These are phyloP conservation scores for Cercospora nicotianae DNA, from an alignment of 2,329 filamentous ascomycete species.

Conservation along the genomic window DNA sequence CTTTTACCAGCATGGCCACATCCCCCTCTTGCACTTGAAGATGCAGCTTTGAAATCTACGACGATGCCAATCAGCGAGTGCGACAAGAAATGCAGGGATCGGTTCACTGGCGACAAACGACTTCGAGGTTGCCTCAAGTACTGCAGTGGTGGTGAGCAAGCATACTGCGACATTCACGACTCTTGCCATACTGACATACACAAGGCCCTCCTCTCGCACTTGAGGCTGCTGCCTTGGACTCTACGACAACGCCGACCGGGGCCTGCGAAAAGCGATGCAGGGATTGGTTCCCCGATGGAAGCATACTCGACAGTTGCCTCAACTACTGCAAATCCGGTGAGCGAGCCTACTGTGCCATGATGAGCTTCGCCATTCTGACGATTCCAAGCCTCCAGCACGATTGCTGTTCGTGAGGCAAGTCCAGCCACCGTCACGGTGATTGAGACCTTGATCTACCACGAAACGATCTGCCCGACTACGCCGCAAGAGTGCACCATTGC, in stretches of 20 bases:
- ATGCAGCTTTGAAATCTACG: not conserved
- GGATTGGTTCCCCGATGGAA: not conserved
- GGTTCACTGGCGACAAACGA: not conserved
- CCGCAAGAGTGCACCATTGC: not conserved
- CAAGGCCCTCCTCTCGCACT: not conserved
- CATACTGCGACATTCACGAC: not conserved
- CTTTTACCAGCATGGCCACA: not conserved
- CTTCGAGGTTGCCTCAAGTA: not conserved
- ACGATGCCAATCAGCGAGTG: not conserved
- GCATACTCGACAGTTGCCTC: not conserved
- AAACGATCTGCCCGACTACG: constrained; percentile 4
- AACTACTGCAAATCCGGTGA: not conserved
- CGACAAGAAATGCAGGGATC: not conserved
- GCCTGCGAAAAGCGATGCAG: not conserved
- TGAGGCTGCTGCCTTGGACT: not conserved
- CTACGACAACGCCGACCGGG: not conserved
- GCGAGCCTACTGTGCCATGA: not conserved
- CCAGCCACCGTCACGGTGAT: constrained; percentile 1
- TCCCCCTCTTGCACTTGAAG: not conserved
- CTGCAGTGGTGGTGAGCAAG: not conserved
- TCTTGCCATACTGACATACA: not conserved
- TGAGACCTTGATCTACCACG: constrained; percentile 6
- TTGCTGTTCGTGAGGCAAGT: not conserved
- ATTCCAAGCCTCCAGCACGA: not conserved
- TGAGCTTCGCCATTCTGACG: not conserved